Evolutionary conservation across 352 stramenopile genomes (phyloP).

Genomic region (Halophytophthora polymorphica): DNA sequence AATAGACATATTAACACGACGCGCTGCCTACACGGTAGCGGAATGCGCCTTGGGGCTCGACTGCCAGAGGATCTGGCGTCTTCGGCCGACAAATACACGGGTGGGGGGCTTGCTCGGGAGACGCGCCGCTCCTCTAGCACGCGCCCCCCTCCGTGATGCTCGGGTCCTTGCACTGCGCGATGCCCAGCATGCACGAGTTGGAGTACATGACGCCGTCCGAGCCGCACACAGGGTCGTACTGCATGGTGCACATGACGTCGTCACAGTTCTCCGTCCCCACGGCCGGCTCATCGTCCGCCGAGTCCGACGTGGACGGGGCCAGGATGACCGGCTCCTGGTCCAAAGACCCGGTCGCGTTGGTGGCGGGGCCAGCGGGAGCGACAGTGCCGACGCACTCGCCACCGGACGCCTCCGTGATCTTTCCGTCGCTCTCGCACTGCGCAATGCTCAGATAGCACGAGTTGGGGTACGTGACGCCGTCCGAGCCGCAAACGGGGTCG

Average conservation of each 20-base stretch:
- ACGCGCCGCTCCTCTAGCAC: slow-evolving; percentile 1
- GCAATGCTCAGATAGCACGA: slow-evolving; percentile 22
- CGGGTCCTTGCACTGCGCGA: slow-evolving; percentile 24
- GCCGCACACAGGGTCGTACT: slow-evolving; percentile 28
- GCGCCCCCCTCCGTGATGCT: slow-evolving; percentile 14
- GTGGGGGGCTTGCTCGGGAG: too few relatives aligned
- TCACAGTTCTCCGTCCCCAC: slow-evolving; percentile 6
- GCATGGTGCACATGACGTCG: slow-evolving; percentile 26
- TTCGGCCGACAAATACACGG: too few relatives aligned
- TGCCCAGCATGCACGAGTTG: slow-evolving; percentile 29
- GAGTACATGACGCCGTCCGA: slow-evolving; percentile 39
- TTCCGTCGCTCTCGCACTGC: slow-evolving; percentile 20
- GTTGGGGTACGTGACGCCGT: slow-evolving; percentile 33
- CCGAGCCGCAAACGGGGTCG: slow-evolving; percentile 24
- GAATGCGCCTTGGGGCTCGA: too few relatives aligned
- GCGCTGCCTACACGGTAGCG: too few relatives aligned
- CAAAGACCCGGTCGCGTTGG: too few relatives aligned
- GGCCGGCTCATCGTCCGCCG: too few relatives aligned
- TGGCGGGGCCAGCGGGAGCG: not conserved
- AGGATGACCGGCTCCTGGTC: too few relatives aligned
- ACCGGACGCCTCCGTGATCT: slow-evolving; percentile 14
- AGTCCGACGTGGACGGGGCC: too few relatives aligned
- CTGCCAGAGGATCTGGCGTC: too few relatives aligned
- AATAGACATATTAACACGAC: too few relatives aligned
- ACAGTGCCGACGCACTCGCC: slow-evolving; percentile 9